Percentiles rank a stretch among this genome's conserved stretches.
These are phyloP conservation scores for Fusarium miscanthi DNA, from an alignment of 2,329 filamentous ascomycete genomes.

Conservation along the genomic window DNA sequence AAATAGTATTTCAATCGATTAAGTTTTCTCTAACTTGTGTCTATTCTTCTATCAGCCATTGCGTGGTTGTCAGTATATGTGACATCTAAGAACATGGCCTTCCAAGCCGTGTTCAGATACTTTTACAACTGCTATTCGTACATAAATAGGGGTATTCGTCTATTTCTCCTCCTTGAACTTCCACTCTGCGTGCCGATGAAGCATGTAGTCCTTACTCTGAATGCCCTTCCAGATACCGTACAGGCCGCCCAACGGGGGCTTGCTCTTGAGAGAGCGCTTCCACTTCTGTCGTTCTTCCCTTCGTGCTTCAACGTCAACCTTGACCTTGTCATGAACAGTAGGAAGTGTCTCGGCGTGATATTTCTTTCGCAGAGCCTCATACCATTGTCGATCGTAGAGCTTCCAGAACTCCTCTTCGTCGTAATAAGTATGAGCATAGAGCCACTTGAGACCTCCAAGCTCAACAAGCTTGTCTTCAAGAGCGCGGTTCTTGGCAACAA, in stretches of 20 bases:
- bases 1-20: conserved; percentile 28
- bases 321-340: conserved; percentile 77
- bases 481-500: conserved; percentile 75
- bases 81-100: background rate
- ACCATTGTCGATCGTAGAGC: conserved; percentile 69
- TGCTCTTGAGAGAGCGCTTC: conserved; percentile 58
- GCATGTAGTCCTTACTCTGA: conserved; percentile 64
- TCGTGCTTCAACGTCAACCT: conserved; percentile 62
- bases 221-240: conserved; percentile 71
- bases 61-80: background rate
- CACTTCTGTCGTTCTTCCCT: conserved; percentile 52
- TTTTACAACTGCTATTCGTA: conserved; percentile 23
- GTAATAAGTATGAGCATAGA: conserved; percentile 90
- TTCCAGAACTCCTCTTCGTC: conserved; percentile 76
- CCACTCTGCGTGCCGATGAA: conserved; percentile 65
- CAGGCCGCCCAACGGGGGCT: conserved; percentile 67
- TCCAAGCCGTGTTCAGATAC: background rate
- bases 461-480: conserved; percentile 76
- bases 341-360: conserved; percentile 72
- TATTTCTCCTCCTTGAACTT: conserved; percentile 57
- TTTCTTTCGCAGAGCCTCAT: conserved; percentile 70
- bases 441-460: conserved; percentile 84
- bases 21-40: background rate
- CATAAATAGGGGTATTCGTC: conserved; percentile 33
- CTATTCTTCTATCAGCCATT: conserved; percentile 6